A percentile compares a stretch with the other conserved stretches of the same genome.
Conservation (phyloP, 2,329 filamentous ascomycete genomes). For the Fonsecaea multimorphosa region DNA sequence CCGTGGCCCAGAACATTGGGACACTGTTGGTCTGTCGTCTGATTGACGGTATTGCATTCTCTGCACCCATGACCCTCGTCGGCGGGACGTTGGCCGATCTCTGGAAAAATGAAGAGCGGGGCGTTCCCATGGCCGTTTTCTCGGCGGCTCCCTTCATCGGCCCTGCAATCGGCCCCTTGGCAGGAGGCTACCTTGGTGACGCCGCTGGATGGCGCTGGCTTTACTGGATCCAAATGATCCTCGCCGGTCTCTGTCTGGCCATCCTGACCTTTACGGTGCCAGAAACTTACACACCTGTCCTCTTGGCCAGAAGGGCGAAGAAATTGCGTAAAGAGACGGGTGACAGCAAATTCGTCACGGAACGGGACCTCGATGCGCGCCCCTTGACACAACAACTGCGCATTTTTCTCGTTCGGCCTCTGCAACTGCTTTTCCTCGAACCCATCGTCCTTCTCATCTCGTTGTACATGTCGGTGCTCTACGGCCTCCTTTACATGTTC, state of each 20-base stretch:
- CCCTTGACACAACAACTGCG: conserved; percentile 71
- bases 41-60: conserved; percentile 84
- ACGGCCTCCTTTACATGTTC: conserved; percentile 64
- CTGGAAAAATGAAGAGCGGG: conserved; percentile 83
- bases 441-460: conserved; percentile 84
- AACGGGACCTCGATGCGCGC: conserved; percentile 77
- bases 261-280: conserved; percentile 87
- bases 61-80: conserved; percentile 83
- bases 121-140: conserved; percentile 86
- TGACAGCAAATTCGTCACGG: conserved; percentile 72
- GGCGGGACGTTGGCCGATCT: conserved; percentile 82
- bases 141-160: conserved; percentile 82
- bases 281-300: conserved; percentile 83
- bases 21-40: conserved; percentile 77
- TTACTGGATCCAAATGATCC: conserved; percentile 85
- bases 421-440: conserved; percentile 83
- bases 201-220: conserved; percentile 79
- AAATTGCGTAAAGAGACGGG: conserved; percentile 74
- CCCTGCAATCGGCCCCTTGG: conserved; percentile 76
- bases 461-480: conserved; percentile 81
- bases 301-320: conserved; percentile 72
- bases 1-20: conserved; percentile 74
- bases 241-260: conserved; percentile 71
- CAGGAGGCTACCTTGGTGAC: conserved; percentile 77
- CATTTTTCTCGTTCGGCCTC: conserved; percentile 79